Base-by-base conservation (phyloP, 148 eudicot species). In the Polygonum aviculare region DNA sequence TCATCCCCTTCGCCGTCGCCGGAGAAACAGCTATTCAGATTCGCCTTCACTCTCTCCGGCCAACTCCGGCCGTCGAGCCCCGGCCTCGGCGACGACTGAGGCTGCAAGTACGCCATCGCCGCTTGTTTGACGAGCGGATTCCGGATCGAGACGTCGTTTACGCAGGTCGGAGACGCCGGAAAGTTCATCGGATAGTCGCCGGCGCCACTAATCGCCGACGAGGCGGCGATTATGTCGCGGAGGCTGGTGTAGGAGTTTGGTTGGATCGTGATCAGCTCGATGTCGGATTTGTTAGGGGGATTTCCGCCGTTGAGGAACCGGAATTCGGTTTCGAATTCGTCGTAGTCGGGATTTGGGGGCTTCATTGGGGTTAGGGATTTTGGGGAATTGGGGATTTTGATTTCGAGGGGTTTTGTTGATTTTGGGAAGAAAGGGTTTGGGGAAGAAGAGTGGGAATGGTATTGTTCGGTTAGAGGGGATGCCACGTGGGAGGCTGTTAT, bases 81-180 rank as follows among this genome's bases (percentile, higher is more conserved):
- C 75, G 16, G 5, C 8, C 80, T 50, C 4, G 81, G 54, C 26
- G 67, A 38, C 69, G 78, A 33, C 62, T 47, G 47, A 0, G 83
- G 76, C 44, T 36, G 40, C 12, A 78, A 45, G n/a, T 81, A 81
- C 16, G 78, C 78, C 21, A 81, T 2, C 10, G 83, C 83, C 7
- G 83, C 83, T 2, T 78, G 83, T 16, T 71, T 78, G 5, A 70
- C 76, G 16, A 81, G 47, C 2, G 78, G 78, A 31, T 81, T 48
- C 45, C 72, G 69, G 15, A 78, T 81, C 0, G 26, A 40, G 2
- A 81, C 19, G 1, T 73, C 82, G 10, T 63, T 77, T 62, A 74
- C 12, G 33, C 26, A 19, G 33, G 26, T 47, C 39, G 72, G 54
- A 9, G 72, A 69, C 14, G 78, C 35, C 26, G 45, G 49, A 16